phyloP scores from a whole-genome alignment of 768 basidiomycete genomes.

The Auriscalpium orientale region DNA sequence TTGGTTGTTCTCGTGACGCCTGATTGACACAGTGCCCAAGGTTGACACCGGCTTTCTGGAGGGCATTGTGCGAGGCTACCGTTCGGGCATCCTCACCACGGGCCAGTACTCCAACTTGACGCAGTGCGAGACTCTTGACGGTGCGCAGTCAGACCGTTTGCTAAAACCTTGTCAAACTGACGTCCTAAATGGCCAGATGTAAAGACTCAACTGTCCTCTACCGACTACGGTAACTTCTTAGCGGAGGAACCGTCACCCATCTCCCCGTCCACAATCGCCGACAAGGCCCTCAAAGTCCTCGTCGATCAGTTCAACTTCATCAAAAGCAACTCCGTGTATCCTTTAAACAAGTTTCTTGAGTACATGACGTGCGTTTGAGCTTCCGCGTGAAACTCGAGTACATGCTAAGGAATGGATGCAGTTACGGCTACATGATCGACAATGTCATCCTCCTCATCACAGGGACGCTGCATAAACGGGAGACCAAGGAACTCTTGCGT shows the following conservation, averaged over 20 bases:
- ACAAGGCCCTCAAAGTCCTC: slow-evolving; percentile 90
- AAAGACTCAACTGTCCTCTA: slow-evolving; percentile 89
- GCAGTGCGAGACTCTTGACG: slow-evolving; percentile 96
- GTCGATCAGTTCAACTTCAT: slow-evolving; percentile 98
- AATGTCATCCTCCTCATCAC: slow-evolving; percentile 97
- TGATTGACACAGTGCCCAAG: slow-evolving; percentile 34
- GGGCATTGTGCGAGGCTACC: slow-evolving; percentile 86
- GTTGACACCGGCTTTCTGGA: slow-evolving; percentile 71
- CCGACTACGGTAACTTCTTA: slow-evolving; percentile 98
- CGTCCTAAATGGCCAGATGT: slow-evolving; percentile 54
- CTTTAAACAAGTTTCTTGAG: slow-evolving; percentile 88
- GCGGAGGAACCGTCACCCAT: slow-evolving; percentile 93
- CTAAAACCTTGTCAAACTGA: background rate
- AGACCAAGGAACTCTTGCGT: slow-evolving; percentile 93
- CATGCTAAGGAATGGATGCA: slow-evolving; percentile 23
- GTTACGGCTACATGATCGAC: slow-evolving; percentile 99
- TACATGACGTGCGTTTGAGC: slow-evolving; percentile 81
- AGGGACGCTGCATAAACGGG: slow-evolving; percentile 92
- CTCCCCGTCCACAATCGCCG: slow-evolving; percentile 91
- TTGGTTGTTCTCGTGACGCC: slow-evolving; percentile 5
- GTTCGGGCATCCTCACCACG: slow-evolving; percentile 83
- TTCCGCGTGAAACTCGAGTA: background rate
- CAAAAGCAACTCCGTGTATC: slow-evolving; percentile 83
- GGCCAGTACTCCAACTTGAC: slow-evolving; percentile 88
- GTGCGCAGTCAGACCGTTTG: slow-evolving; percentile 32